phyloP scores from a whole-genome alignment of 805 yeast species.

The Monosporozyma aerobia region DNA sequence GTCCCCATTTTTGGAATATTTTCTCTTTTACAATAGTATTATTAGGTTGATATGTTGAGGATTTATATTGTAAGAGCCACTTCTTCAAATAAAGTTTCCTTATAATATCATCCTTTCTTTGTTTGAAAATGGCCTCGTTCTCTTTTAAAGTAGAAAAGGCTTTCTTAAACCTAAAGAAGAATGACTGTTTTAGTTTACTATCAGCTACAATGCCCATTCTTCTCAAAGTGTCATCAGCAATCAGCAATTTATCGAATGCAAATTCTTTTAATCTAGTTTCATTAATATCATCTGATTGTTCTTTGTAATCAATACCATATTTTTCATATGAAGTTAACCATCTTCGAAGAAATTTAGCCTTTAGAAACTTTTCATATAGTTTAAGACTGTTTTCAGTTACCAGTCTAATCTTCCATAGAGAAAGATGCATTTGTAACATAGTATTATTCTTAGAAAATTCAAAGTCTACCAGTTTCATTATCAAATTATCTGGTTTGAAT shows the following conservation, averaged over 20 bases:
- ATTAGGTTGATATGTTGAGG: not conserved
- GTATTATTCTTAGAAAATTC: conserved; percentile 9
- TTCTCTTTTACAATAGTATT: not conserved
- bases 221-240: conserved; percentile 8
- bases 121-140: not conserved
- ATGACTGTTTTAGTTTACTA: conserved; percentile 15
- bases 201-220: conserved; percentile 18
- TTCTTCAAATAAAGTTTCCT: not conserved
- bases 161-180: conserved; percentile 8
- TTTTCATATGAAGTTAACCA: conserved; percentile 2
- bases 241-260: conserved; percentile 9
- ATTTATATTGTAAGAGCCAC: not conserved
- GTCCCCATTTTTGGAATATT: not conserved
- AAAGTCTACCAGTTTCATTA: conserved; percentile 17
- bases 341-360: conserved; percentile 2
- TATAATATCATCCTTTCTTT: not conserved
- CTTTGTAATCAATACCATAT: not conserved
- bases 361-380: conserved; percentile 7
- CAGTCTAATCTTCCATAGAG: conserved; percentile 12
- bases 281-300: conserved; percentile 7
- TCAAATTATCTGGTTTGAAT: conserved; percentile 18
- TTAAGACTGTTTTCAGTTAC: not conserved
- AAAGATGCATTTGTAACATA: conserved; percentile 7
- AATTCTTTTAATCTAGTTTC: conserved; percentile 11
- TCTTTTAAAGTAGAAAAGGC: not conserved